Base-by-base conservation (phyloP, 2,329 filamentous ascomycete species). In the Cladosporium colombiae region DNA sequence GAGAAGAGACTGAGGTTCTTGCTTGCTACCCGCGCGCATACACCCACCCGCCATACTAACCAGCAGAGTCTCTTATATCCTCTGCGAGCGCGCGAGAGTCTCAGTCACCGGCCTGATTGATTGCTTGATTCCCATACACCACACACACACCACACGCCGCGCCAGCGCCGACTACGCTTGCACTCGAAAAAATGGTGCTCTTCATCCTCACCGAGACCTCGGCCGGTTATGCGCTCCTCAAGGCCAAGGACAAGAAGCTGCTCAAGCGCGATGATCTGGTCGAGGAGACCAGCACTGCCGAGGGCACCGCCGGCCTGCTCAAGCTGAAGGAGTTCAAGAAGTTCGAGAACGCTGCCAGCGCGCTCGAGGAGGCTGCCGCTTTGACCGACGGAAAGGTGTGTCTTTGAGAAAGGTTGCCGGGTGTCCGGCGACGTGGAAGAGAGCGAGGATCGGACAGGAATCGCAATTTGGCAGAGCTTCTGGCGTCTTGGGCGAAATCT, bases 221-320 rank as follows among this genome's bases (percentile, higher is more conserved):
- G 81, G 93, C 93, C 74, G 96, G 95, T 79, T 98, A 98, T 84
- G 95, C 93, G 81, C 88, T 99, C 79, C 93, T 99, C 84, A 98
- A 99, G 86, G 91, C 94, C 74, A 92, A 93, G 80, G 94, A 98
- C 86, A 98, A 97, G 88, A 98, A 98, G 85, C 87, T 98, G 67
- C 85, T 99, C 71, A 95, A 96, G 81, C 89, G 91, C 76, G 90
- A 94, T 81, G 89, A 93, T 76, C 81, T 96, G 69, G 85, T 87
- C 63, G 85, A 88, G 69, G 89, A 95, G 78, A 85, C 93, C 68
- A 86, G 88, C 71, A 90, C 90, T 67, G 89, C 92, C 40, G 93
- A 97, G 80, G 91, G 91, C 74, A 87, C 96, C 70, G 91, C 92
- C 74, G 90, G 91, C 74, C 87, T 96, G 90, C 83, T 99, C 74